phyloP scores from a whole-genome alignment of 192 early-diverging fungal species.

The Coemansia nantahalensis region DNA sequence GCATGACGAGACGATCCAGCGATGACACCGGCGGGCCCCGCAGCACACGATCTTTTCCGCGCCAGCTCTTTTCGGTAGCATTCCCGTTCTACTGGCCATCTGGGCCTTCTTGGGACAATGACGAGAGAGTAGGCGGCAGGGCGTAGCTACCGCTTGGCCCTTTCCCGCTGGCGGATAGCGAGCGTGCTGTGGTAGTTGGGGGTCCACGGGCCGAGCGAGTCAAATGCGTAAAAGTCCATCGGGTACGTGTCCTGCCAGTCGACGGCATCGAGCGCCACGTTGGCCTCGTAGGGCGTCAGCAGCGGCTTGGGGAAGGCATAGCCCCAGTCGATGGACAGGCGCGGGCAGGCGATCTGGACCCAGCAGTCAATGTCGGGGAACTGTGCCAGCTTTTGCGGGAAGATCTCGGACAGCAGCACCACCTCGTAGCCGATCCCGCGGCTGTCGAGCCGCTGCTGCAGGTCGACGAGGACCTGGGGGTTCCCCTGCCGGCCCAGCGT shows the following conservation, averaged over 20 bases:
- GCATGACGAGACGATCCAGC: too few relatives aligned
- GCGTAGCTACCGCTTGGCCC: background rate
- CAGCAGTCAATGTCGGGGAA: conserved; percentile 85
- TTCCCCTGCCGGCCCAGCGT: conserved; percentile 96
- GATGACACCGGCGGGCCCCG: too few relatives aligned
- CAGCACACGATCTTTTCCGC: too few relatives aligned
- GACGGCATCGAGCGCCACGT: conserved; percentile 75
- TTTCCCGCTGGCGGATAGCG: conserved; percentile 32
- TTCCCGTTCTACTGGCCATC: conserved; percentile 12
- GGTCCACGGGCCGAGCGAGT: conserved; percentile 89
- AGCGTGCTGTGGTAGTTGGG: conserved; percentile 70
- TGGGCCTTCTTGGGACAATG: too few relatives aligned
- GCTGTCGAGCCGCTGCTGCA: conserved; percentile 65
- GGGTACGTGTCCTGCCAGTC: conserved; percentile 89
- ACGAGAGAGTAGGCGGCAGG: background rate
- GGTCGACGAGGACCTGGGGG: conserved; percentile 82
- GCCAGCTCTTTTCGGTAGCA: background rate
- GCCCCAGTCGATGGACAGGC: conserved; percentile 98
- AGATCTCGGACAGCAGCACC: conserved; percentile 92
- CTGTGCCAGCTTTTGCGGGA: conserved; percentile 86
- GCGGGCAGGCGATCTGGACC: conserved; percentile 95
- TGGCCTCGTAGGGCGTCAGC: conserved; percentile 92
- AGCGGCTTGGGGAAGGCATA: conserved; percentile 91
- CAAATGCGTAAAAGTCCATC: conserved; percentile 97
- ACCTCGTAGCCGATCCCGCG: conserved; percentile 63